Evolutionary conservation across 345 rosid genomes (phyloP), one percentile per base, ranked within the genome.

Genomic region (Sapria himalayana): DNA sequence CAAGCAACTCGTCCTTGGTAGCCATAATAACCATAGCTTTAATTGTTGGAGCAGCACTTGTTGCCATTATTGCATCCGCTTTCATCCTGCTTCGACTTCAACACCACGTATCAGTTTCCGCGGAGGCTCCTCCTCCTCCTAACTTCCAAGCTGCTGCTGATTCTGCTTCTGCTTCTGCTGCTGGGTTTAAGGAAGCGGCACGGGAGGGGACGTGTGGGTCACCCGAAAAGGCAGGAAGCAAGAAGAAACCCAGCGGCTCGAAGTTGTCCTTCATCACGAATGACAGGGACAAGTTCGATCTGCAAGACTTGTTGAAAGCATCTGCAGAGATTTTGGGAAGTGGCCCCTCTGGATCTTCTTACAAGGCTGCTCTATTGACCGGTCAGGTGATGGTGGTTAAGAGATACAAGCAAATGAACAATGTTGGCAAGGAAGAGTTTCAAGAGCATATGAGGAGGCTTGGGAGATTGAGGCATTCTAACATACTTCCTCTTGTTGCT

Each of bases 241-340:
- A 46, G 52, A 81, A 35, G 61, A 29, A 48, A 5, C 70, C 59
- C 4, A 17, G 17, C 12, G 12, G 9, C 19, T 45, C 60, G 15
- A 72, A 71, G 62, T 47, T 89, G 15, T 58, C 76, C 0, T 79
- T 82, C 14, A 61, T 82, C 16, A 69, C 71, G 50, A 86, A 82
- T 3, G 92, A 74, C 11, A 59, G 61, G 46, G 92, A 55, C 47
- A 65, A 10, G 54, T 82, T 89, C 43, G 98, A 89, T 33, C 52
- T 89, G 58, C 71, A 58, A 24, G 95, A 74, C 47, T 43, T 89
- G 66, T 44, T 89, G 7, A 79, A 69, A 48, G 78, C 98, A 8
- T 74, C 95, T 0, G 98, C 95, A 2, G 95, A 89, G 61, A 79
- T 89, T 19, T 22, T 89, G 19, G 93, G 93, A 2, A 82, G 84